Evolutionary conservation across 164 flowering plant species (phyloP), one percentile per base, ranked within the genome.

Genomic region (Chimonanthus praecox): DNA sequence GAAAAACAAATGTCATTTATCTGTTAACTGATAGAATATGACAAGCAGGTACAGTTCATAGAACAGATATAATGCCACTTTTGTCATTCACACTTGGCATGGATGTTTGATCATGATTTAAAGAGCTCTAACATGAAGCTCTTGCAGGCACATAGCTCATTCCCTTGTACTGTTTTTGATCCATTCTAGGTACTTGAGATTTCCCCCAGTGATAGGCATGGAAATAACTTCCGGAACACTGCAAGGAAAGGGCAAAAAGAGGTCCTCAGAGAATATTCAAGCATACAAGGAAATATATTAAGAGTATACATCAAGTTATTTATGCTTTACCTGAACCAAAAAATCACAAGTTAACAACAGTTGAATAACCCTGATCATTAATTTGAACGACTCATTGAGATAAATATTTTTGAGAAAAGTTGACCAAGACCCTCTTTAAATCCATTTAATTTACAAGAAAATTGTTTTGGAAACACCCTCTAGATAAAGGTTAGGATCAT

Each of bases 111-210:
- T 46, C 62, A 46, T 70, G 72, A 54, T 70, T 54, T 2, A 3
- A 58, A 49, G 18, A 70, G 43, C 6, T 70, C 64, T 10, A 10
- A 8, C 60, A 54, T 10, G 60, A 9, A 16, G 21, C 33, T 33
- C 33, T 33, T 33, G 33, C 33, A 33, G 33, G 33, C 33, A 33
- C 33, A 33, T 33, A 33, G 33, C 33, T 54, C 50, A 54, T 18
- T 73, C 75, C 75, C 70, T 67, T 13, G 75, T 73, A 64, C 75
- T 73, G 70, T 54, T 67, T 58, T 73, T 73, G 64, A 73, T 67
- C 75, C 75, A 73, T 73, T 73, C 75, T 51, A 73, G 20, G 62
- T 73, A 73, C 45, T 67, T 66, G 48, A 45, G 16, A 13, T 66
- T 66, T 9, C 68, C 68, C 43, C 75, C 75, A 6, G 71, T 73